Evolutionary conservation across 2,329 filamentous ascomycete species (phyloP).

Genomic region (Plenodomus lindquistii): DNA sequence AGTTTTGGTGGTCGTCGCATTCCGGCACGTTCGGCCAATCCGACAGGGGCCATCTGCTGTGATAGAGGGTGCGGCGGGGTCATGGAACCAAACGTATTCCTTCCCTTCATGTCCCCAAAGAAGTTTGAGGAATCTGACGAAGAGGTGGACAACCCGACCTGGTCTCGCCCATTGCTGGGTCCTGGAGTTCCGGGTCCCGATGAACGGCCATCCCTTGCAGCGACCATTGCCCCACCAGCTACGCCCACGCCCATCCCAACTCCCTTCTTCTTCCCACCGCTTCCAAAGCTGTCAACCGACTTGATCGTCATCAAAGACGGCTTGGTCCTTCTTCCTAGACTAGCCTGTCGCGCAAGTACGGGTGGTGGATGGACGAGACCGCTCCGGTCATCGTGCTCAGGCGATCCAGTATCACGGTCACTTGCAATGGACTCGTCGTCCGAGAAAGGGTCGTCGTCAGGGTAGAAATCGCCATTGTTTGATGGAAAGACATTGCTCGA

Average conservation of each 20-base stretch:
- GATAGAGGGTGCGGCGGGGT: conserved; percentile 28
- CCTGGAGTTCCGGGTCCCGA: conserved; percentile 25
- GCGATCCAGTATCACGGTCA: conserved; percentile 35
- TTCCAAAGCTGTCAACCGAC: conserved; percentile 43
- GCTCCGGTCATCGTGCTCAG: conserved; percentile 42
- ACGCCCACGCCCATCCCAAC: conserved; percentile 14
- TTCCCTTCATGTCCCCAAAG: conserved; percentile 21
- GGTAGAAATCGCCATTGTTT: conserved; percentile 46
- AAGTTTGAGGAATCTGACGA: conserved; percentile 42
- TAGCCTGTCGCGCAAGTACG: conserved; percentile 49
- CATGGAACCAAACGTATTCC: conserved; percentile 19
- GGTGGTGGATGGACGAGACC: conserved; percentile 43
- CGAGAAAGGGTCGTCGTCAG: conserved; percentile 40
- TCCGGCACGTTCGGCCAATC: conserved; percentile 49
- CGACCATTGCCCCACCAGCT: conserved; percentile 28
- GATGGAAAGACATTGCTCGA: conserved; percentile 55
- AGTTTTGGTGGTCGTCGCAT: conserved; percentile 67
- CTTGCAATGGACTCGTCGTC: conserved; percentile 45
- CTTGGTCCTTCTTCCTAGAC: conserved; percentile 52
- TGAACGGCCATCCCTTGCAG: conserved; percentile 28
- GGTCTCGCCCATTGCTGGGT: conserved; percentile 39
- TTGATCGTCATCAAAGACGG: conserved; percentile 54
- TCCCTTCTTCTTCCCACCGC: conserved; percentile 22
- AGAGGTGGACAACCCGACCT: conserved; percentile 40
- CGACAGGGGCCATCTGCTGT: conserved; percentile 30